Evolutionary conservation across 345 rosid genomes (phyloP).

Genomic region (Conringia planisiliqua): DNA sequence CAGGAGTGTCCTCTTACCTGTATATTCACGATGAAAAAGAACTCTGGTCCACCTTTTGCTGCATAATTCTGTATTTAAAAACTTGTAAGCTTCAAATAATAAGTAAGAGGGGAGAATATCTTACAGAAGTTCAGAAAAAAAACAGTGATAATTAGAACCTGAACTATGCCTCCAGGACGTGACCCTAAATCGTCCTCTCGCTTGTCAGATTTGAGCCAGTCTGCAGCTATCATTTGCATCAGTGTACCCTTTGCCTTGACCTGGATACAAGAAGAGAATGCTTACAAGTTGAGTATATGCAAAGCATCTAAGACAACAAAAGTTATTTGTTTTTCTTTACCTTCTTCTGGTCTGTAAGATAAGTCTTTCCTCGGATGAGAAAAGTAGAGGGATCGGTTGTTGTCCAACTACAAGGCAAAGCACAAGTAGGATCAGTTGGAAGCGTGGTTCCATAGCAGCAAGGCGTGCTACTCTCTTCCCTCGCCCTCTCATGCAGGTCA

Average conservation of each 20-base stretch:
- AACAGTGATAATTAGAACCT: constrained; percentile 33
- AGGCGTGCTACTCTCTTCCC: constrained; percentile 56
- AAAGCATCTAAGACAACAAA: not conserved
- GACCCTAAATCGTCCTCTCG: constrained; percentile 89
- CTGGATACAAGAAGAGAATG: constrained; percentile 40
- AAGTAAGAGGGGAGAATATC: not conserved
- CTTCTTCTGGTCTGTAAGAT: constrained; percentile 79
- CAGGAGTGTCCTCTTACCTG: constrained; percentile 46
- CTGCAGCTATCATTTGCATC: constrained; percentile 97
- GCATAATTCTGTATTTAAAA: constrained; percentile 76
- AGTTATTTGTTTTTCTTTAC: constrained; percentile 34
- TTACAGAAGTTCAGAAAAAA: not conserved
- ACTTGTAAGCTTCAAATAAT: constrained; percentile 2
- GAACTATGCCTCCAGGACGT: constrained; percentile 90
- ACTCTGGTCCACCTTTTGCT: constrained; percentile 80
- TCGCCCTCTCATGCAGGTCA: constrained; percentile 67
- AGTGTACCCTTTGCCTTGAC: constrained; percentile 76
- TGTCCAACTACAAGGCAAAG: constrained; percentile 73
- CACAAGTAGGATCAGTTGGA: constrained; percentile 62
- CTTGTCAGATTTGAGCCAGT: constrained; percentile 89
- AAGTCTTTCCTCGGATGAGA: constrained; percentile 80
- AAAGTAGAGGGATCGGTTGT: constrained; percentile 75
- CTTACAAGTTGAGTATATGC: not conserved
- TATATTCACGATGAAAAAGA: constrained; percentile 84
- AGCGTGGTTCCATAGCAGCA: constrained; percentile 80